A percentile compares a stretch with the other conserved stretches of the same genome.
phyloP scores from a whole-genome alignment of 2,329 filamentous ascomycete genomes.

The Bipolaris zeicola region DNA sequence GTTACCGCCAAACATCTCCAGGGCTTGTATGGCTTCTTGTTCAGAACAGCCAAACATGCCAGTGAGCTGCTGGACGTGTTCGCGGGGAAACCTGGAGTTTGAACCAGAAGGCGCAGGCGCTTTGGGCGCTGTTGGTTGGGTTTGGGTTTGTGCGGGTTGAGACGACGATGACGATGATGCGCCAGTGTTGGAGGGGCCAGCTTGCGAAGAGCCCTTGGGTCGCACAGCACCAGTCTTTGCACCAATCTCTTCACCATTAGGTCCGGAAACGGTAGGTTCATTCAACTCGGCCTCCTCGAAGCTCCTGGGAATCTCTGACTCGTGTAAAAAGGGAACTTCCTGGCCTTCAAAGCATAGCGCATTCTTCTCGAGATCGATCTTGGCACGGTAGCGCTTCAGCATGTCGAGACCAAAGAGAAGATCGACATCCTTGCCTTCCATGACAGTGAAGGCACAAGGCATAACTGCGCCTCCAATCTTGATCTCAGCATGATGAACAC shows the following conservation, averaged over 20 bases:
- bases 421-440: conserved; percentile 98
- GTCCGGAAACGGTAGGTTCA: conserved; percentile 83
- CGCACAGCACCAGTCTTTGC: conserved; percentile 79
- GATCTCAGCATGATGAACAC: conserved; percentile 93
- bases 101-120: conserved; percentile 24
- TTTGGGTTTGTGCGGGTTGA: conserved; percentile 16
- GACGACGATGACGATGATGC: conserved; percentile 19
- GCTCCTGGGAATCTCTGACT: conserved; percentile 91
- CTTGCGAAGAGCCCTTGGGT: conserved; percentile 51
- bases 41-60: conserved; percentile 74
- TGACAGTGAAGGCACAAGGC: conserved; percentile 96
- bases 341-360: conserved; percentile 86
- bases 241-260: conserved; percentile 87
- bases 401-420: conserved; percentile 93
- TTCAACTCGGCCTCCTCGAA: conserved; percentile 72
- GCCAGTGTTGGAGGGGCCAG: conserved; percentile 31
- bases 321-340: conserved; percentile 86
- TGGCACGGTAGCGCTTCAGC: conserved; percentile 93
- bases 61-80: conserved; percentile 75
- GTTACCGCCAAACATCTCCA: conserved; percentile 83
- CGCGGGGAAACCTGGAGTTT: conserved; percentile 57
- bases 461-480: conserved; percentile 87
- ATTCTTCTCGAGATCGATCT: conserved; percentile 84
- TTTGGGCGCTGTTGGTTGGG: conserved; percentile 19
- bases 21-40: conserved; percentile 76